Evolutionary conservation across 1,139 yeast genomes (phyloP), one percentile per base, ranked within the genome.

Genomic region (Protomyces inouyei): DNA sequence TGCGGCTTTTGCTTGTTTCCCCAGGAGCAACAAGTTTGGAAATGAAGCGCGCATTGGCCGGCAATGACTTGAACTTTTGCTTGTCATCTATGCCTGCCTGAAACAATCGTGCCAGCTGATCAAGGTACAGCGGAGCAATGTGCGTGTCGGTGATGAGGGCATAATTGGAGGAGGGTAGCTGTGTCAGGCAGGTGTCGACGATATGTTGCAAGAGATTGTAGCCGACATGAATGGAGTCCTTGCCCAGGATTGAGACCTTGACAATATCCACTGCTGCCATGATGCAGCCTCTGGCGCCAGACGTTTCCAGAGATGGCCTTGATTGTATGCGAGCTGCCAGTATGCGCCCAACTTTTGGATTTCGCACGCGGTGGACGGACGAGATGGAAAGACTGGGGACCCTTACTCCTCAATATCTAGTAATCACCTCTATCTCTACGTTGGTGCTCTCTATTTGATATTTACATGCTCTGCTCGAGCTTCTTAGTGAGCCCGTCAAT

Each of bases 181-280:
- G 80, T 21, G 77, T 71, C 52, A 91, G 78, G 61, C 87, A 83
- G 69, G 89, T 89, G 28, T 80, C 76, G 64, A 89, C 90, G 67
- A 93, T 86, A 73, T 90, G 95, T 68, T 81, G 80, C 69, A 84
- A 86, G 70, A 92, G 85, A 66, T 86, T 83, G 78, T 87, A 90
- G 46, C 99, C 99, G 68, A 95, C 90, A 75, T 89, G 96, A 76
- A 95, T 91, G 66, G 87, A 81, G 65, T 92, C 93, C 69, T 83
- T 77, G 40, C 97, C 97, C 73, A 95, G 82, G 72, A 90, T 77
- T 10, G 64, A 43, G 25, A 66, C 65, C 46, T 61, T 64, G 36
- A 53, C 45, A 14, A 64, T 52, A 5, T 25, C 54, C 14, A 23
- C 48, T 43, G 12, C 48, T 10, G 48, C 48, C 48, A 43, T 43